These are phyloP conservation scores for Sphaerosporella brunnea DNA, from an alignment of 495 filamentous ascomycete species.

Conservation along the genomic window DNA sequence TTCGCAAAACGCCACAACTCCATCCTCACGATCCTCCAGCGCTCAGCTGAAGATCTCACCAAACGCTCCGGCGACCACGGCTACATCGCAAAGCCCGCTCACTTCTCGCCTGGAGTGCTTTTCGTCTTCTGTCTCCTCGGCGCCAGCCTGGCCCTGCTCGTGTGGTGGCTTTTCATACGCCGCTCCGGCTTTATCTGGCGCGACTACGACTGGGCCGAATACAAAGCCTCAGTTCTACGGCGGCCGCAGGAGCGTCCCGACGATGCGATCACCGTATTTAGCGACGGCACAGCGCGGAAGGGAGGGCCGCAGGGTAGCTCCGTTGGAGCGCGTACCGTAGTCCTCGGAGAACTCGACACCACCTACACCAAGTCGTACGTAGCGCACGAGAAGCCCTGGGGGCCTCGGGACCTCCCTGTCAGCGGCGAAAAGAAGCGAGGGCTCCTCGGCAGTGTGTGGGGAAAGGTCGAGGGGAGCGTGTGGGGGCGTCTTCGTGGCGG, in stretches of 20 bases:
- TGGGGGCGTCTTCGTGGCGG: conserved; percentile 23
- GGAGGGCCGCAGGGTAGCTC: conserved; percentile 13
- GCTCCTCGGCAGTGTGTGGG: conserved; percentile 15
- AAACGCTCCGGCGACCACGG: not conserved
- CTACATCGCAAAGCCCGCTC: conserved; percentile 16
- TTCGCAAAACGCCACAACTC: too few relatives aligned
- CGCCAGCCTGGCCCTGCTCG: conserved; percentile 51
- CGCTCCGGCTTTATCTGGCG: conserved; percentile 84
- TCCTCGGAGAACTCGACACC: conserved; percentile 24
- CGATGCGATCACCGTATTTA: conserved; percentile 26
- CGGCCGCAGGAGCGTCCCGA: conserved; percentile 29
- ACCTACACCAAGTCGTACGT: conserved; percentile 18
- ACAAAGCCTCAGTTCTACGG: conserved; percentile 89
- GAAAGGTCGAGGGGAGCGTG: conserved; percentile 14
- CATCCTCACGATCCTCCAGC: too few relatives aligned
- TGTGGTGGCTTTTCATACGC: conserved; percentile 98
- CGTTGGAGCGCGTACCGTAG: conserved; percentile 20
- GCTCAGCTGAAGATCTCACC: too few relatives aligned
- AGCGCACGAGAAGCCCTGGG: conserved; percentile 12
- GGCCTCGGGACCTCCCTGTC: conserved; percentile 11
- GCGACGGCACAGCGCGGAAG: conserved; percentile 21
- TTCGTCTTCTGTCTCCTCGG: conserved; percentile 74
- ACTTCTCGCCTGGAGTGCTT: conserved; percentile 41
- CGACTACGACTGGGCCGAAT: conserved; percentile 86
- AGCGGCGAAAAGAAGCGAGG: conserved; percentile 1